Conservation (phyloP, 257 asterid species). For the Solanum piurae region DNA sequence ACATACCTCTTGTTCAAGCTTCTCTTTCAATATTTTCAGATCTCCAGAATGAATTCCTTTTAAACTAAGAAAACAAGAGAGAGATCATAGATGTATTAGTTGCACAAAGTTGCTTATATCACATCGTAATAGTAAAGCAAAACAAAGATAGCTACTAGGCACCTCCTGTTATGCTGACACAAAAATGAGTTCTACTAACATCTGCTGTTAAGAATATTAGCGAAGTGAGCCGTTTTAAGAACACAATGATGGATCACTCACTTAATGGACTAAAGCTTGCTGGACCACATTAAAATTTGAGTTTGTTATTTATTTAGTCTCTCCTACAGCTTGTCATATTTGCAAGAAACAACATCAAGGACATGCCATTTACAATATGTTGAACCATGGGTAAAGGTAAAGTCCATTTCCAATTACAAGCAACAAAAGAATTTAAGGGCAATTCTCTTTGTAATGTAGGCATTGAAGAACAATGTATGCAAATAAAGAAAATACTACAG, state of each 20-base stretch:
- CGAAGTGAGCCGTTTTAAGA: not conserved
- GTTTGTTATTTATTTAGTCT: not conserved
- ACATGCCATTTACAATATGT: not conserved
- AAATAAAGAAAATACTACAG: not conserved
- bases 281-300: not conserved
- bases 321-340: not conserved
- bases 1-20: constrained; percentile 76
- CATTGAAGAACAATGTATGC: not conserved
- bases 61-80: constrained; percentile 38
- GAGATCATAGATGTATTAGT: not conserved
- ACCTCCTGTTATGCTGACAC: not conserved
- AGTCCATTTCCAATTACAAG: not conserved
- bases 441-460: not conserved
- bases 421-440: not conserved
- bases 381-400: not conserved
- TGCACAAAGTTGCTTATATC: not conserved
- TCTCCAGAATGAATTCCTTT: constrained; percentile 65
- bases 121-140: not conserved
- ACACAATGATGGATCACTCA: not conserved
- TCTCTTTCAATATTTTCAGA: constrained; percentile 61
- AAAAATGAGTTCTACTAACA: not conserved
- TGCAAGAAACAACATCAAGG: not conserved
- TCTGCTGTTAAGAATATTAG: not conserved
- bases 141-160: not conserved
- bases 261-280: not conserved